Conservation (phyloP, 495 filamentous ascomycete genomes). For the Trichodelitschia bisporula region DNA sequence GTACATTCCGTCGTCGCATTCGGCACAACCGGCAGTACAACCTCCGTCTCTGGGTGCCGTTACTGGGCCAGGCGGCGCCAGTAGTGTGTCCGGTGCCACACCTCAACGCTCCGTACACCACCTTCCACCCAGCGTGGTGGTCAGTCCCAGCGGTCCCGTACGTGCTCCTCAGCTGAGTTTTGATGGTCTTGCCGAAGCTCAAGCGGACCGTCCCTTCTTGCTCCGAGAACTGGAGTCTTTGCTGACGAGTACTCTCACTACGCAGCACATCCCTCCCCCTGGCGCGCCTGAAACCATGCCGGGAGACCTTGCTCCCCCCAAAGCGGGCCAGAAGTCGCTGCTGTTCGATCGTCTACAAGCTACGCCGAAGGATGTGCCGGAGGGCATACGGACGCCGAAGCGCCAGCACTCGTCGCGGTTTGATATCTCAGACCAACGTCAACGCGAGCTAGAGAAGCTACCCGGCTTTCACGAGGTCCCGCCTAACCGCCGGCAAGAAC, state of each 20-base stretch:
- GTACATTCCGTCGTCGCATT: conserved; percentile 18
- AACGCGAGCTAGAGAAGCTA: conserved; percentile 87
- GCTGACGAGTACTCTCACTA: not conserved
- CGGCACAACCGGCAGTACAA: conserved; percentile 13
- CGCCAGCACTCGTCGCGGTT: conserved; percentile 94
- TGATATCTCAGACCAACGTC: conserved; percentile 76
- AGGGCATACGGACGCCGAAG: conserved; percentile 85
- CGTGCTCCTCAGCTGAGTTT: too few relatives aligned
- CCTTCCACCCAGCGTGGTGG: conserved; percentile 70
- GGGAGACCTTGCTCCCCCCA: conserved; percentile 82
- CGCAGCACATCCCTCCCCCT: conserved; percentile 74
- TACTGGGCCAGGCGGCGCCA: conserved; percentile 22
- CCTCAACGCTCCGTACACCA: conserved; percentile 22
- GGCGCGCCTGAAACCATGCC: conserved; percentile 96
- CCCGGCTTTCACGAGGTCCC: conserved; percentile 98
- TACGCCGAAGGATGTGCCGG: conserved; percentile 82
- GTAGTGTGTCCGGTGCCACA: conserved; percentile 10
- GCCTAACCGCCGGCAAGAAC: conserved; percentile 78
- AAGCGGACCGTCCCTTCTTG: not conserved
- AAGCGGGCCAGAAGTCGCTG: conserved; percentile 61
- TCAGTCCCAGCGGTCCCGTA: conserved; percentile 88
- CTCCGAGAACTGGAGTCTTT: not conserved
- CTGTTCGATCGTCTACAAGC: conserved; percentile 82
- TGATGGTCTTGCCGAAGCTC: too few relatives aligned
- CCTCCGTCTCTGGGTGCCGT: conserved; percentile 13